phyloP scores from a whole-genome alignment of 192 early-diverging fungal species.

The Entomortierella chlamydospora region DNA sequence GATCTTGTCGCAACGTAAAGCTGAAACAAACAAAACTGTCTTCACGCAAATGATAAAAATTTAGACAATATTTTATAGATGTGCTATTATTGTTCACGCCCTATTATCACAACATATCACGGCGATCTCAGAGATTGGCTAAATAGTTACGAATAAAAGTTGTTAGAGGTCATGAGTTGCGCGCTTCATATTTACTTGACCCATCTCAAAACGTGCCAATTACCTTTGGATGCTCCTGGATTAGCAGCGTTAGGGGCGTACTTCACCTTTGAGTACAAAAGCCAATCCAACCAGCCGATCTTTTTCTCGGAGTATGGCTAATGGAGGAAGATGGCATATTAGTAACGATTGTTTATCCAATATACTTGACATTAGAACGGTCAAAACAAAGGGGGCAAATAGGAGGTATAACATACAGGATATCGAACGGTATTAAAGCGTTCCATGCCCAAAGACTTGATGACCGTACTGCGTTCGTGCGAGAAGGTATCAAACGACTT shows the following conservation, averaged over 20 bases:
- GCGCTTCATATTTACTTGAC: neutral
- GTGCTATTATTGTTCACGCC: too few relatives aligned
- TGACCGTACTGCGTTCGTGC: conserved; percentile 74
- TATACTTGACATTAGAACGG: too few relatives aligned
- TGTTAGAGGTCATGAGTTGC: too few relatives aligned
- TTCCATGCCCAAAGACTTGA: conserved; percentile 57
- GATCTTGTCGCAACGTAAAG: conserved; percentile 26
- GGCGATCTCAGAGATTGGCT: neutral
- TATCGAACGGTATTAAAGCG: conserved; percentile 38
- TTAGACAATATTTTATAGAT: neutral
- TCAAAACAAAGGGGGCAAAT: neutral
- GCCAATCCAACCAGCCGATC: conserved; percentile 33
- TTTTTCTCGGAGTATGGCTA: conserved; percentile 50
- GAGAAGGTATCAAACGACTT: conserved; percentile 84
- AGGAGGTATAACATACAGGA: conserved; percentile 24
- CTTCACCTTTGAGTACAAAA: conserved; percentile 19
- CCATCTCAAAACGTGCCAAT: neutral
- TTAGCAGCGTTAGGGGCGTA: conserved; percentile 29
- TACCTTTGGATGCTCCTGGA: conserved; percentile 34
- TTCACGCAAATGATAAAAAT: conserved; percentile 27
- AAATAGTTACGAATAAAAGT: neutral
- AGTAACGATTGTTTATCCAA: too few relatives aligned
- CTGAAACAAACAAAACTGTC: conserved; percentile 1
- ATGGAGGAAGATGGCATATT: too few relatives aligned
- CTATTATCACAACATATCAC: too few relatives aligned